Conservation (phyloP, 768 basidiomycete species). For the Rhizopogon vulgaris region DNA sequence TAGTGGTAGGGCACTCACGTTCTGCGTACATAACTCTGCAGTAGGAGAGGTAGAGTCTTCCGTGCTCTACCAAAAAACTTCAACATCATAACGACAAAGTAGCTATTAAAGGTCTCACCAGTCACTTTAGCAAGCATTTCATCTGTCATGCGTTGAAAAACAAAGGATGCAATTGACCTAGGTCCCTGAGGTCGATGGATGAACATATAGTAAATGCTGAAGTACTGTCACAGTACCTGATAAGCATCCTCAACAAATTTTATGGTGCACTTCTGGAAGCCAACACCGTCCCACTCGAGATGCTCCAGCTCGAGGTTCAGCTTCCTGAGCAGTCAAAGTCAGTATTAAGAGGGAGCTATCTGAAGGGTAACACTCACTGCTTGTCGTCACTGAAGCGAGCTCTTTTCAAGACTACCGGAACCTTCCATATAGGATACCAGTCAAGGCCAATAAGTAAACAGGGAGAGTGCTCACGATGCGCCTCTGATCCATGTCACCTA, state of each 20-base stretch:
- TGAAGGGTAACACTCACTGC: neutral
- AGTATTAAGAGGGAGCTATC: neutral
- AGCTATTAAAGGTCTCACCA: neutral
- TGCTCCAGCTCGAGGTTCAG: neutral
- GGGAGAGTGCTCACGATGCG: neutral
- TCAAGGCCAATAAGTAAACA: neutral
- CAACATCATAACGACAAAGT: too few species aligned
- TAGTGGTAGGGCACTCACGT: neutral
- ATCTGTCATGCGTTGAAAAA: neutral
- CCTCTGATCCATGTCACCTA: neutral
- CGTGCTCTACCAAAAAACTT: neutral
- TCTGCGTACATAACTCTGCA: neutral
- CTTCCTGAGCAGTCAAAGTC: neutral
- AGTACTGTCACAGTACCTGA: neutral
- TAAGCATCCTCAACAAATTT: neutral
- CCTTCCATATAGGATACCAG: neutral
- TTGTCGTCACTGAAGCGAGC: neutral
- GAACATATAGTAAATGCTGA: neutral
- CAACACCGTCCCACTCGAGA: neutral
- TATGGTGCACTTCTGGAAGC: neutral
- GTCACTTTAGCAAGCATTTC: neutral
- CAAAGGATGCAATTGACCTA: neutral
- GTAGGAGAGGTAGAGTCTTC: neutral
- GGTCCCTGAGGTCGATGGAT: neutral
- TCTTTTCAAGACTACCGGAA: neutral